A percentile compares a stretch with the other conserved stretches of the same genome.
These are phyloP conservation scores for Plasmopara viticola DNA, from an alignment of 352 stramenopile species.

Conservation along the genomic window DNA sequence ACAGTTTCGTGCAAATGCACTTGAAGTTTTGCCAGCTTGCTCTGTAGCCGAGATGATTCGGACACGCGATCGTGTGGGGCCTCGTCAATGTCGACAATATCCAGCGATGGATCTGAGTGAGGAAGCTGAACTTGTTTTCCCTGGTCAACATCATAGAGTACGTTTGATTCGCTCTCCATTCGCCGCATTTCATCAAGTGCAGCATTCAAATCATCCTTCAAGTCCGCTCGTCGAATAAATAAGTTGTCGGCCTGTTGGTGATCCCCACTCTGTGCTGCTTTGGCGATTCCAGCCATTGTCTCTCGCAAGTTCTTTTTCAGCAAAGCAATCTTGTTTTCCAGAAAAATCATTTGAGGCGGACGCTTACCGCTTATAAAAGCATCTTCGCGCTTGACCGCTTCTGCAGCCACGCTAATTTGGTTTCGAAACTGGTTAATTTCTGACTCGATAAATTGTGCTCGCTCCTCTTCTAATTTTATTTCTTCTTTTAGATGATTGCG, in stretches of 20 bases:
- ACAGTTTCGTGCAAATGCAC: constrained; percentile 57
- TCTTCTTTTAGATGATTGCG: constrained; percentile 49
- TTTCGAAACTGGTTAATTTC: constrained; percentile 62
- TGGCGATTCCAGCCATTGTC: constrained; percentile 52
- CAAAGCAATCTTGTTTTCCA: constrained; percentile 67
- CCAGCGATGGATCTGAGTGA: constrained; percentile 18
- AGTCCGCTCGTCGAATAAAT: constrained; percentile 46
- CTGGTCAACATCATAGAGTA: constrained; percentile 32
- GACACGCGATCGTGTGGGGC: constrained; percentile 37
- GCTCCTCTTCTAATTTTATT: constrained; percentile 51
- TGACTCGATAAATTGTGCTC: constrained; percentile 42
- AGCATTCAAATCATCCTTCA: constrained; percentile 67
- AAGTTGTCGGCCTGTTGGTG: constrained; percentile 52
- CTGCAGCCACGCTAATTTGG: constrained; percentile 58
- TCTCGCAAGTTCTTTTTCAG: constrained; percentile 65
- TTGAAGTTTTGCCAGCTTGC: constrained; percentile 40
- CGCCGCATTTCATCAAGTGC: constrained; percentile 66
- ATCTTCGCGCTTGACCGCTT: constrained; percentile 63
- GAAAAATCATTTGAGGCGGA: constrained; percentile 67
- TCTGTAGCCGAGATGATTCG: constrained; percentile 35
- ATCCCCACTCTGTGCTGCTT: constrained; percentile 46
- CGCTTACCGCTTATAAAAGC: constrained; percentile 76
- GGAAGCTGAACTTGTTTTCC: constrained; percentile 25
- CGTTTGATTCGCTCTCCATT: constrained; percentile 56
- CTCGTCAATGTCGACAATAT: constrained; percentile 41